Evolutionary conservation across 805 yeast genomes (phyloP), one percentile per base, ranked within the genome.

Genomic region (Jamesozyma jinghongensis): DNA sequence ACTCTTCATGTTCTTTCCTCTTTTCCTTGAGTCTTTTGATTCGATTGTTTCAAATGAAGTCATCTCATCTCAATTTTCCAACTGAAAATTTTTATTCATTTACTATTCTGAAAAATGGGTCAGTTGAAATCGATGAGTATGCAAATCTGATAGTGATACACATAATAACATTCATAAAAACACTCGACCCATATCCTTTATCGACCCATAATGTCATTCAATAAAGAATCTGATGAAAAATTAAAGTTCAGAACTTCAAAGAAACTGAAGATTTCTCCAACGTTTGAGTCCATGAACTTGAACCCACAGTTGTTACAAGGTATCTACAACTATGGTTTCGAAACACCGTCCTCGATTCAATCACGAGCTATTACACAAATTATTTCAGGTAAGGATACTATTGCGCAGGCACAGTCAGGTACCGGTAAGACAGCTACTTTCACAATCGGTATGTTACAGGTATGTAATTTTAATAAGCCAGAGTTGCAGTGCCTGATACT

Each of bases 361-460:
- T 87, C 90, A 51, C 76, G 97, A 61, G 98, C 97, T 42, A 92
- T 92, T 50, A 71, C 84, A 62, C 98, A 94, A 60, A 88, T 92
- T 61, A 85, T 87, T 51, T 77, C 80, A 51, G 97, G 97, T 28
- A 79, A 86, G 62, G 98, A 92, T 63, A 88, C 87, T 30, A 79
- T 92, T 45, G 97, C 97, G 37, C 98, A 92, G 68, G 97, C 98
- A 32, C 98, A 92, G 66, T 86, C 96, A 8, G 98, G 98, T 61
- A 92, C 98, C 19, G 98, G 98, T 67, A 92, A 92, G 66, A 92
- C 98, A 2, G 98, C 97, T 37, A 92, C 98, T n/a, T 92, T 92
- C 68, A 75, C 97, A 40, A 90, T 92, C 51, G 90, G 95, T 19
- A 84, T 87, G 73, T 70, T 92, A 50, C 94, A 92, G 67, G 84